Base-by-base conservation (phyloP, 2,329 filamentous ascomycete species). In the Microdochium nivale region DNA sequence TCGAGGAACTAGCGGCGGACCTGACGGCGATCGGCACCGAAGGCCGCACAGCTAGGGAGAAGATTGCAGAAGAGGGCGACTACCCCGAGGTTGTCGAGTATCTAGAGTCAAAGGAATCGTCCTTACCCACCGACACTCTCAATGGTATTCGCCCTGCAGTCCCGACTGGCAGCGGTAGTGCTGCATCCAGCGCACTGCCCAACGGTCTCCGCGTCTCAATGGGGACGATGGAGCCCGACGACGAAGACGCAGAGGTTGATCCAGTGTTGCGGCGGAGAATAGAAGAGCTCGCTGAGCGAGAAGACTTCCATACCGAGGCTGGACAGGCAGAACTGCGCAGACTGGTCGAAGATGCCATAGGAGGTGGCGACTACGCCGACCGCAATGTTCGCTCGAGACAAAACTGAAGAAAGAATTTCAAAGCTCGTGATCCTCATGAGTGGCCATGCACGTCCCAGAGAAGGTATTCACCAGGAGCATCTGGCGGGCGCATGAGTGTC, bases 191-290 rank as follows among this genome's bases (percentile, higher is more conserved):
- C 3, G 77, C 83, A 5, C 71, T 90, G 7, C 92, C 91, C 0
- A 77, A 86, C 44, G 90, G 90, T 25, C 75, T 97, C 54, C 79
- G 82, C 48, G 77, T 99, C 54, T 88, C 87, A 30, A 69, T 97
- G 52, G 87, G 87, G 47, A 87, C 87, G 2, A 84, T 94, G 75
- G 75, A 79, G 5, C 79, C 86, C 59, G 74, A 67, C 0, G 74
- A 81, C 46, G 82, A 81, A 7, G 76, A 74, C 1, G 76, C 76
- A 37, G 82, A 84, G 53, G 80, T 86, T 9, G 90, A 97, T 64
- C 83, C 88, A 1, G 90, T 91, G 58, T 89, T 99, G 58, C 83
- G 86, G 63, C 77, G 86, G 58, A 79, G 88, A 50, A 97, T 99
- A 63, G 90, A 97, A 62, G 87, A 96, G 68, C 71, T 99, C 54